Percentiles rank a stretch among this genome's conserved stretches.
Evolutionary conservation across 345 rosid genomes (phyloP).

Genomic region (Eucalyptus camaldulensis): DNA sequence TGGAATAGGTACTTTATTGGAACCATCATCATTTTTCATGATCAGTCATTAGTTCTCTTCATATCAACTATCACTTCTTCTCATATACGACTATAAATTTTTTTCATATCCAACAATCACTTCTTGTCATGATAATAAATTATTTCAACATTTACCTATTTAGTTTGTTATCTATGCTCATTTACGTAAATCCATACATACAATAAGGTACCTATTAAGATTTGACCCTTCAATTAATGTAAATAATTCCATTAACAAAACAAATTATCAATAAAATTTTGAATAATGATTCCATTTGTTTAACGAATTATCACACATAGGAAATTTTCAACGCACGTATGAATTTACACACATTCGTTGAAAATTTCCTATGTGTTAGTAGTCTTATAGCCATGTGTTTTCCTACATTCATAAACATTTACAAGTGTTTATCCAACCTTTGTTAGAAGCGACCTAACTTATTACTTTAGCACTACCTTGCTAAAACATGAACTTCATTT

Average conservation of each 20-base stretch:
- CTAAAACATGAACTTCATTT: not conserved
- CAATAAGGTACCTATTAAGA: not conserved
- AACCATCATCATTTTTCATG: not conserved
- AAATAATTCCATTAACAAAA: not conserved
- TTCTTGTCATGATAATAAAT: not conserved
- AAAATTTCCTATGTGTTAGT: not conserved
- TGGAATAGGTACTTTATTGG: not conserved
- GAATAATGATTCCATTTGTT: not conserved
- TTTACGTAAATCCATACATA: not conserved
- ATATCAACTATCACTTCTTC: not conserved
- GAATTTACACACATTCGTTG: not conserved
- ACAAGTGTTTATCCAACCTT: not conserved
- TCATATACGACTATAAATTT: not conserved
- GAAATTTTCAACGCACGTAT: not conserved
- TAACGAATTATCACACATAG: not conserved
- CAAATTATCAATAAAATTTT: not conserved
- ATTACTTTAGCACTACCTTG: not conserved
- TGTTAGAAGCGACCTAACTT: not conserved
- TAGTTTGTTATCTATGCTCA: not conserved
- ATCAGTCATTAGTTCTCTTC: not conserved
- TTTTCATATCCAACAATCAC: not conserved
- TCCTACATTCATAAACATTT: not conserved
- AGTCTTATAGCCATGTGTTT: not conserved
- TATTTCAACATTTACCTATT: not conserved
- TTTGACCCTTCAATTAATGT: not conserved